Conservation (phyloP, 1,284 basidiomycete species). For the Sutorius eximius region DNA sequence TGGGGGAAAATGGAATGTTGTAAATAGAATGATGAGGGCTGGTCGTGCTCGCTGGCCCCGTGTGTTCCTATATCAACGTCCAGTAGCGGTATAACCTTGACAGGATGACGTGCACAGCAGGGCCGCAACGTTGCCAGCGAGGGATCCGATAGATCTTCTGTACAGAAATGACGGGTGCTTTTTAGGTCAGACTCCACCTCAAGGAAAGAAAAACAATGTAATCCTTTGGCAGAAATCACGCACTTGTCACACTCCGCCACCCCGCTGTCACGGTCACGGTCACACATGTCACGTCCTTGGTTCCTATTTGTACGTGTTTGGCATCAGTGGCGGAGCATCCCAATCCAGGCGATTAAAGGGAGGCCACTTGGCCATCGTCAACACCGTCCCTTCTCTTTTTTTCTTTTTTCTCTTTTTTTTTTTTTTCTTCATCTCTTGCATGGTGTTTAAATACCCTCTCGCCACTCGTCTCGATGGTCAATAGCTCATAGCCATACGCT, state of each 20-base stretch:
- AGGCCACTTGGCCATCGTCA: slow-evolving; percentile 40
- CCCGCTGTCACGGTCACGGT: slow-evolving; percentile 12
- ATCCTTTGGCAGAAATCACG: slow-evolving; percentile 36
- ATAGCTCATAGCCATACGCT: slow-evolving; percentile 45
- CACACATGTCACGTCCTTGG: slow-evolving; percentile 8
- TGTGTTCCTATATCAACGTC: slow-evolving; percentile 22
- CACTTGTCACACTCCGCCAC: slow-evolving; percentile 15
- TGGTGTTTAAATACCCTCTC: slow-evolving; percentile 43
- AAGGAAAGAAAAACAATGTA: slow-evolving; percentile 17
- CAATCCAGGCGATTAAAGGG: slow-evolving; percentile 30
- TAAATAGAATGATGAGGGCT: slow-evolving; percentile 4
- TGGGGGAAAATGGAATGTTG: slow-evolving; percentile 6
- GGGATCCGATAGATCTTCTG: slow-evolving; percentile 16
- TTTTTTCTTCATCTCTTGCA: slow-evolving; percentile 33
- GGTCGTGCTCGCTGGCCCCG: slow-evolving; percentile 6
- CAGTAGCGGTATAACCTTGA: slow-evolving; percentile 27
- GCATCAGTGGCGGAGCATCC: slow-evolving; percentile 25
- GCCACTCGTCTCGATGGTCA: slow-evolving; percentile 29
- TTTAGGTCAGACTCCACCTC: no score
- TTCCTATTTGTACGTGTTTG: slow-evolving; percentile 28
- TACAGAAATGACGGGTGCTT: no score
- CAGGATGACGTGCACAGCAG: slow-evolving; percentile 24
- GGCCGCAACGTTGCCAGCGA: slow-evolving; percentile 23
- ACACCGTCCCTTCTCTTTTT: slow-evolving; percentile 33
- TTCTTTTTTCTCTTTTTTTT: slow-evolving; percentile 20